phyloP scores from a whole-genome alignment of 352 stramenopile genomes.

The Phytophthora nicotianae region DNA sequence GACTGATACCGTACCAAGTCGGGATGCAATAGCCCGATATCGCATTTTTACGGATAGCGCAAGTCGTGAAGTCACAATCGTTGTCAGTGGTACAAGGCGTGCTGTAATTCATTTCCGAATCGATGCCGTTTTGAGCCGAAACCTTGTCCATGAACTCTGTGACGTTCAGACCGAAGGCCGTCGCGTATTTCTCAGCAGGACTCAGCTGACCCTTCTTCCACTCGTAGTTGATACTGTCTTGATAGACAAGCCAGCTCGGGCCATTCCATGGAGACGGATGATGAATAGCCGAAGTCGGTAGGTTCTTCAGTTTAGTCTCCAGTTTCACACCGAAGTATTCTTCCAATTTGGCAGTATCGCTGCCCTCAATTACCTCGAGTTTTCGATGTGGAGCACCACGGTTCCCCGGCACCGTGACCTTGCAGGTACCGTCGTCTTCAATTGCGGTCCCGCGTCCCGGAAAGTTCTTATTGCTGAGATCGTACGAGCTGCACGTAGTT shows the following conservation, averaged over 20 bases:
- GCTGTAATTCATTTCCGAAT: conserved; percentile 10
- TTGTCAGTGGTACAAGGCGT: conserved; percentile 18
- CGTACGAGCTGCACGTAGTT: too few relatives aligned
- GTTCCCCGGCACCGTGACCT: conserved; percentile 6
- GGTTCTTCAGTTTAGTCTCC: conserved; percentile 26
- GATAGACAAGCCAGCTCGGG: conserved; percentile 49
- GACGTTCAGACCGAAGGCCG: conserved; percentile 37
- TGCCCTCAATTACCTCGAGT: neutral
- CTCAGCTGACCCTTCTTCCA: conserved; percentile 36
- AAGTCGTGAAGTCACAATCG: conserved; percentile 25
- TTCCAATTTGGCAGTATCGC: conserved; percentile 18
- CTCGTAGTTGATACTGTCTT: conserved; percentile 58
- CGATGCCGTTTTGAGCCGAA: conserved; percentile 33
- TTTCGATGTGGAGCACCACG: conserved; percentile 1
- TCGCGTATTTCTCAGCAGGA: conserved; percentile 50
- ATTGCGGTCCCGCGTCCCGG: too few relatives aligned
- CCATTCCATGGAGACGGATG: conserved; percentile 13
- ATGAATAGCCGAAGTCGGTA: conserved; percentile 7
- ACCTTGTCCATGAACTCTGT: conserved; percentile 39
- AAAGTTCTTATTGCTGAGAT: too few relatives aligned
- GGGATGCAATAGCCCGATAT: conserved; percentile 33
- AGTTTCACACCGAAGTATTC: conserved; percentile 6
- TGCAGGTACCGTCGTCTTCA: neutral
- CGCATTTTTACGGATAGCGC: conserved; percentile 24
- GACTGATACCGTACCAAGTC: conserved; percentile 38